Evolutionary conservation across 257 asterid genomes (phyloP), one percentile per base, ranked within the genome.

Genomic region (Verbena officinalis): DNA sequence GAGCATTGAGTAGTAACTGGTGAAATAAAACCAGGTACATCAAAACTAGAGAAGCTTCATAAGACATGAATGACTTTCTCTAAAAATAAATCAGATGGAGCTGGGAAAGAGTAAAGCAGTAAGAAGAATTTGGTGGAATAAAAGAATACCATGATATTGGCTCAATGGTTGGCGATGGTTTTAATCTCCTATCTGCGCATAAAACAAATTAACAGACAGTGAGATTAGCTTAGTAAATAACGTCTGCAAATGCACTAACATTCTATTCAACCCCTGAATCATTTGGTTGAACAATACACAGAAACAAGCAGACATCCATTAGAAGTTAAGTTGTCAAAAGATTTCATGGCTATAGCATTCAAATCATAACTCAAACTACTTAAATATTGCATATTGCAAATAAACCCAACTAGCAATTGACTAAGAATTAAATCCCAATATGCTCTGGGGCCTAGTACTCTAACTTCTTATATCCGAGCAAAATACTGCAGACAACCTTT

Each of bases 101-200:
- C 0, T 0, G 23, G 15, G 21, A 15, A 62, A 33, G 4, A 38
- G 12, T 11, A 15, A 6, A 43, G 44, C 0, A 20, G 17, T 7
- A 51, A 19, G 45, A 51, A 36, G 43, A 49, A 42, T 59, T 10
- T 9, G 19, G 24, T 23, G 39, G 42, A 30, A 50, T 61, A 38
- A 54, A 56, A 49, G 5, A 27, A 27, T 74, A 74, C 79, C 79
- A 74, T 74, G 64, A 62, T 48, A 57, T 42, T 69, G 55, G 33
- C 22, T 30, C 59, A 34, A 40, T 27, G 56, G 60, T 38, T 13
- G 42, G 36, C 5, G 55, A 57, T 17, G 57, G 57, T 24, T 36
- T 46, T 22, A 46, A 12, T 48, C 68, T 56, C 42, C 42, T 40
- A 69, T 51, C 79, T 74, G 75, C 64, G 68, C 65, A 23, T 20